Evolutionary conservation across 371 early-diverging fungal species (phyloP).

Genomic region (Apophysomyces elegans): DNA sequence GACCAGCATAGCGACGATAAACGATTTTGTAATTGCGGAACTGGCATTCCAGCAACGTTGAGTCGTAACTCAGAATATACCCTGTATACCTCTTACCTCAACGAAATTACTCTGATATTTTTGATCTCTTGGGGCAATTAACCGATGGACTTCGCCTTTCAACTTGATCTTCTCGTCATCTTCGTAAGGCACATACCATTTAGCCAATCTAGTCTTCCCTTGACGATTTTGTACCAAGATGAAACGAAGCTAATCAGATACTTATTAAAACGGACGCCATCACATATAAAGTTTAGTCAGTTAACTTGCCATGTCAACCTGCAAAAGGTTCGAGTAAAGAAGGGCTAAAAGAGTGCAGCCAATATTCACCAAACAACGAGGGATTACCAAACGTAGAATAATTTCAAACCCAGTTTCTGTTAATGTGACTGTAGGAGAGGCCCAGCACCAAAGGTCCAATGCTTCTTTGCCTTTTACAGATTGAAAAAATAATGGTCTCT

Average conservation of each 20-base stretch:
- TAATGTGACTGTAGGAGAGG: too few species aligned
- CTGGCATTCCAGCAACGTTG: slow-evolving; percentile 32
- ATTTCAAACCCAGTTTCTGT: background rate
- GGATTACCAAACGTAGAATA: background rate
- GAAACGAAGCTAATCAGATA: slow-evolving; percentile 77
- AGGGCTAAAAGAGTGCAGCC: background rate
- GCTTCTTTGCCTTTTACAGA: too few species aligned
- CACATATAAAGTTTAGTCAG: background rate
- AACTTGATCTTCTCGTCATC: slow-evolving; percentile 94
- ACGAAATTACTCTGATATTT: slow-evolving; percentile 96
- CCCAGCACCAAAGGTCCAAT: too few species aligned
- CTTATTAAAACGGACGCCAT: too few species aligned
- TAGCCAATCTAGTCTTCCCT: slow-evolving; percentile 95
- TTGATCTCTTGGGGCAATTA: slow-evolving; percentile 95
- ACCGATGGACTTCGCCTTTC: slow-evolving; percentile 93
- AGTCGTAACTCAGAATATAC: too few species aligned
- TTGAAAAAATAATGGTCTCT: too few species aligned
- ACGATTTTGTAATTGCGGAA: slow-evolving; percentile 95
- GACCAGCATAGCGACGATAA: slow-evolving; percentile 95
- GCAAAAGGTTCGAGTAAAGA: background rate
- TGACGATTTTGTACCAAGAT: slow-evolving; percentile 97
- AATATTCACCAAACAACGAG: background rate
- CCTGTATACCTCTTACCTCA: slow-evolving; percentile 64
- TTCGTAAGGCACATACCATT: slow-evolving; percentile 95
- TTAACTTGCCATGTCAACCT: background rate